These are phyloP conservation scores for Diophrys appendiculata DNA, from an alignment of 73 alveolate genomes.

Conservation along the genomic window DNA sequence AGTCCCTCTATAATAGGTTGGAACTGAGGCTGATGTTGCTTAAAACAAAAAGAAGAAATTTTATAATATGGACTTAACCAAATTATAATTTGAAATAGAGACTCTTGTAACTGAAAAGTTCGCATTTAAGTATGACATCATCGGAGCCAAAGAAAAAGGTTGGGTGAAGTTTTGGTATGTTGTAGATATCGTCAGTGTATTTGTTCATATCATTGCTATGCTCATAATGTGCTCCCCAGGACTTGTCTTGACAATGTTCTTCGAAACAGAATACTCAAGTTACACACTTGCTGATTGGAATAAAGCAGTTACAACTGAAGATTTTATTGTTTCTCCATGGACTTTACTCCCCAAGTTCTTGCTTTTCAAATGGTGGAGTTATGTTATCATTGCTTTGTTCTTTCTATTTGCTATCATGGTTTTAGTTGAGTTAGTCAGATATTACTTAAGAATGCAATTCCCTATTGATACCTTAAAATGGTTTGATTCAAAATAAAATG, in stretches of 20 bases:
- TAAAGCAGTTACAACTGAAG: neutral
- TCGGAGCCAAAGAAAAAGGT: neutral
- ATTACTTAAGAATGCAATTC: neutral
- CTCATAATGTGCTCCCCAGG: neutral
- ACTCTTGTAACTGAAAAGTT: neutral
- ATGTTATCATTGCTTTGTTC: neutral
- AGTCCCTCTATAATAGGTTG: no score
- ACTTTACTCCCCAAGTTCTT: neutral
- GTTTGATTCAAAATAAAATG: neutral
- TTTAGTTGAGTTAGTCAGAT: neutral
- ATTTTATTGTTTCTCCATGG: neutral
- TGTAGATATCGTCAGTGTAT: neutral
- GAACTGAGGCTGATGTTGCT: no score
- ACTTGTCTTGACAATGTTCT: neutral
- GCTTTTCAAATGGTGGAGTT: no score
- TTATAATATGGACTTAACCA: neutral
- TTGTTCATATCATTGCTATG: neutral
- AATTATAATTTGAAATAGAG: neutral
- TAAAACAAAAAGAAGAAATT: no score
- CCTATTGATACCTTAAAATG: neutral
- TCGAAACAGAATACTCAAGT: neutral
- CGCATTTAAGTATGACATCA: neutral
- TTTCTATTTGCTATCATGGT: neutral
- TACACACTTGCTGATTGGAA: neutral
- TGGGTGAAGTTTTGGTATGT: neutral